Conservation (phyloP, 2,329 filamentous ascomycete genomes). For the Lachnellula subtilissima region DNA sequence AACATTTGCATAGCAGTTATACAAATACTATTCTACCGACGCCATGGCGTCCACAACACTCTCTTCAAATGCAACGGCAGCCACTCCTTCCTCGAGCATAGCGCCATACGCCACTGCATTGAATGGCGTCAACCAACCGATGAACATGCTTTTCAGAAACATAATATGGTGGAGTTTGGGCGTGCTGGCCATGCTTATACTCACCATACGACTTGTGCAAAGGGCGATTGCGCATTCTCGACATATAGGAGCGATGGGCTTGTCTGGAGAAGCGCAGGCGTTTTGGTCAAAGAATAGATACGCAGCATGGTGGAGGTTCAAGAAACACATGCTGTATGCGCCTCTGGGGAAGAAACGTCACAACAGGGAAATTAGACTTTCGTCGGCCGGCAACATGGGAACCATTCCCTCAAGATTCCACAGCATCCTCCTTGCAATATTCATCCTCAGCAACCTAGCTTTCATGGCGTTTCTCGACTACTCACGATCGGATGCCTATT, state of each 20-base stretch:
- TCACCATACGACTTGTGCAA: constrained; percentile 49
- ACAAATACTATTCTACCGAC: neutral
- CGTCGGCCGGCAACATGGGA: constrained; percentile 54
- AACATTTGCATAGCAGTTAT: neutral
- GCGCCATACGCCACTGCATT: constrained; percentile 52
- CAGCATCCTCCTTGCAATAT: constrained; percentile 50
- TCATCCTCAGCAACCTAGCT: constrained; percentile 54
- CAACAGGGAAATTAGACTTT: constrained; percentile 61
- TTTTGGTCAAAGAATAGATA: constrained; percentile 56
- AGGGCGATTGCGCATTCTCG: constrained; percentile 52
- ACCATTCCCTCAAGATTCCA: constrained; percentile 64
- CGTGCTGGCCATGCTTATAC: constrained; percentile 48
- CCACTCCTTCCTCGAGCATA: constrained; percentile 43
- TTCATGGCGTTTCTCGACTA: constrained; percentile 62
- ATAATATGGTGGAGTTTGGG: constrained; percentile 58
- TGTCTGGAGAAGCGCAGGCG: constrained; percentile 45
- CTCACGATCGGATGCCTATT: constrained; percentile 50
- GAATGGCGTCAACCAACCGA: constrained; percentile 55
- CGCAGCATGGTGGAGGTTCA: constrained; percentile 52
- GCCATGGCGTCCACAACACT: constrained; percentile 8
- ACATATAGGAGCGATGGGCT: constrained; percentile 54
- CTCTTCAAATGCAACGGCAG: constrained; percentile 9
- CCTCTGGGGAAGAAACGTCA: constrained; percentile 62
- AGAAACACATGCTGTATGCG: constrained; percentile 59
- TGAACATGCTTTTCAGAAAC: constrained; percentile 54